Conservation (phyloP, 2,329 filamentous ascomycete genomes). For the Penicillium sp. region DNA sequence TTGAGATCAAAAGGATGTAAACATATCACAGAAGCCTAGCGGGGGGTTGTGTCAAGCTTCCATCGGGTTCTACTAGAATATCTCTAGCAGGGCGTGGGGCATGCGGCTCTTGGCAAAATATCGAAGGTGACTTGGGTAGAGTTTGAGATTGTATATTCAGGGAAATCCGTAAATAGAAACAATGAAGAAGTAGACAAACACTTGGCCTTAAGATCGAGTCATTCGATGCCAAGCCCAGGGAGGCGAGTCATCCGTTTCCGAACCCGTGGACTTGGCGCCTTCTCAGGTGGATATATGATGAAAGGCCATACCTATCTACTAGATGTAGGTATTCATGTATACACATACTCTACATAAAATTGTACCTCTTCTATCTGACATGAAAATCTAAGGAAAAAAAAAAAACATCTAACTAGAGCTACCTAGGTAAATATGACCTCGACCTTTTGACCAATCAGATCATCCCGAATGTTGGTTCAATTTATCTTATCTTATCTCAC, state of each 20-base stretch:
- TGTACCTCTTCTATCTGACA: not conserved
- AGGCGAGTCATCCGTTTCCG: slow-evolving; percentile 17
- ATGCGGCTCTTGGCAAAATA: slow-evolving; percentile 7
- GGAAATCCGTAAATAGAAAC: not conserved
- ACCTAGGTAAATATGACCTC: not conserved
- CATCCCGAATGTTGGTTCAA: not conserved
- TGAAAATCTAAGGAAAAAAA: too few relatives aligned
- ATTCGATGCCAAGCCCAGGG: slow-evolving; percentile 8
- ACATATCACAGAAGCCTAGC: slow-evolving; percentile 16
- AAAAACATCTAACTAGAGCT: too few relatives aligned
- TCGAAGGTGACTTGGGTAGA: not conserved
- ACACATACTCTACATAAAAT: too few relatives aligned
- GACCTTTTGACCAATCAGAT: not conserved
- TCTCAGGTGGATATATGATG: not conserved
- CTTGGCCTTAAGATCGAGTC: not conserved
- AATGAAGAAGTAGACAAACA: not conserved
- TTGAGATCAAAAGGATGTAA: slow-evolving; percentile 17
- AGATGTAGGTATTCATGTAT: not conserved
- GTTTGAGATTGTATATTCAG: not conserved
- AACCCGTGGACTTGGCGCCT: not conserved
- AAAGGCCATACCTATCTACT: not conserved
- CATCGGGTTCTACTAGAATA: slow-evolving; percentile 38
- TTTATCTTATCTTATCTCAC: slow-evolving; percentile 23
- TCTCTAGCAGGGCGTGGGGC: slow-evolving; percentile 29
- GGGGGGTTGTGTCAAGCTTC: slow-evolving; percentile 26